phyloP scores from a whole-genome alignment of 1,139 yeast genomes.

The Candida neerlandica region DNA sequence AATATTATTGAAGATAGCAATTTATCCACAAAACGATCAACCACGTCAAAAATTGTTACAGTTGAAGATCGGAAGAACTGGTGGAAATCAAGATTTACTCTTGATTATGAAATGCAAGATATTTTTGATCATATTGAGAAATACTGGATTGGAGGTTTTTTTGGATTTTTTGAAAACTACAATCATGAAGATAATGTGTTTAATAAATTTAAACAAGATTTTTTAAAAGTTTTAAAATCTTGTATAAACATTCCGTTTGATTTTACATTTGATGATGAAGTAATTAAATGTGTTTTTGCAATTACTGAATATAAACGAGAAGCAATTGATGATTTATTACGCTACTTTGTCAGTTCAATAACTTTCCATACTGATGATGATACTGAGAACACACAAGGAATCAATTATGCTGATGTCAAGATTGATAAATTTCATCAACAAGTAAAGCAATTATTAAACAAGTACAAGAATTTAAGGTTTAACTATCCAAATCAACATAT shows the following conservation, averaged over 20 bases:
- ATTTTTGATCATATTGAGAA: constrained; percentile 63
- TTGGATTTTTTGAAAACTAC: constrained; percentile 54
- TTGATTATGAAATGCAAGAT: constrained; percentile 58
- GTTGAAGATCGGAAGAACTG: constrained; percentile 67
- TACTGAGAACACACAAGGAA: constrained; percentile 45
- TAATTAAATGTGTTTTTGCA: constrained; percentile 55
- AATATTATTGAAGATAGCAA: constrained; percentile 63
- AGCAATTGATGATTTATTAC: constrained; percentile 58
- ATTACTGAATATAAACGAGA: constrained; percentile 29
- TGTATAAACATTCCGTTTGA: constrained; percentile 29
- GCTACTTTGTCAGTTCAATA: constrained; percentile 61
- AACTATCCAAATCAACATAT: constrained; percentile 46
- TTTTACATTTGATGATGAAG: constrained; percentile 43
- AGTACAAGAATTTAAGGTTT: constrained; percentile 28
- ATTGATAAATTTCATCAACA: constrained; percentile 49
- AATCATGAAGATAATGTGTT: constrained; percentile 26
- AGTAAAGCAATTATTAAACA: constrained; percentile 36
- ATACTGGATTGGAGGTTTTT: constrained; percentile 83
- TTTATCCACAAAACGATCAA: constrained; percentile 54
- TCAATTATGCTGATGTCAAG: constrained; percentile 35
- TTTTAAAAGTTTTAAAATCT: constrained; percentile 28
- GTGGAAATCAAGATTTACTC: constrained; percentile 72
- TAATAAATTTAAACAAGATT: constrained; percentile 40
- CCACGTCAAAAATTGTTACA: constrained; percentile 54
- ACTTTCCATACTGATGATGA: constrained; percentile 65